Evolutionary conservation across 108 stramenopile genomes (phyloP).

Genomic region (Skeletonema grethae): DNA sequence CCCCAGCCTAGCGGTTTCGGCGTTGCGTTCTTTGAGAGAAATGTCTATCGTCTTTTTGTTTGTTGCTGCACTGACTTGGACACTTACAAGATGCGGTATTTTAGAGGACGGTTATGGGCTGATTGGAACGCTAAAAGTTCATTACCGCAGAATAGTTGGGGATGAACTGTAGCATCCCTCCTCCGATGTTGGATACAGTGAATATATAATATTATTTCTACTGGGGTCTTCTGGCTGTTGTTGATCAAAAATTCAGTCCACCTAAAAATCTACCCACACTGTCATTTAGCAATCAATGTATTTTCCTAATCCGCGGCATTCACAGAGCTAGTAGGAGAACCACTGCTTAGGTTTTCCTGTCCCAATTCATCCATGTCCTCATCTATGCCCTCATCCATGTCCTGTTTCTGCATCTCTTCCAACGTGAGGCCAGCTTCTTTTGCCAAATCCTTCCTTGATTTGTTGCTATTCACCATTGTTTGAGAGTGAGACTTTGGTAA

Average conservation of each 20-base stretch:
- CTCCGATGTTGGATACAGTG: background rate
- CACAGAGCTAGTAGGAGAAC: background rate
- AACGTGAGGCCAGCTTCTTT: constrained; percentile 39
- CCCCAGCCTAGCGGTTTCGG: constrained; percentile 23
- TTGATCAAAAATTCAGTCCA: no score
- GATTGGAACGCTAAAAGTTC: constrained; percentile 1
- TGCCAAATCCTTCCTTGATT: constrained; percentile 39
- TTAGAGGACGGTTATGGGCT: constrained; percentile 5
- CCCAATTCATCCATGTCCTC: background rate
- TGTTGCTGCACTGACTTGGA: constrained; percentile 25
- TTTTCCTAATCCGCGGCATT: background rate
- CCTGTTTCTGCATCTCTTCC: constrained; percentile 21
- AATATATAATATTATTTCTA: background rate
- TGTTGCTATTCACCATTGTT: constrained; percentile 47
- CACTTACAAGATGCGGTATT: constrained; percentile 8
- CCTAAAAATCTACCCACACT: no score
- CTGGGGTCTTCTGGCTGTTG: no score
- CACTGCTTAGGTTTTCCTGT: background rate
- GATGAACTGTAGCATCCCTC: background rate
- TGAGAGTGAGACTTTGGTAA: constrained; percentile 46
- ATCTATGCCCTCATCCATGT: no score
- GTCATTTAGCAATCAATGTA: background rate
- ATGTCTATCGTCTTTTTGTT: constrained; percentile 23
- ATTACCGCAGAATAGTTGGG: background rate
- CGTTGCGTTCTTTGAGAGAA: constrained; percentile 24